phyloP scores from a whole-genome alignment of 257 asterid genomes.

The Fraxinus excelsior region DNA sequence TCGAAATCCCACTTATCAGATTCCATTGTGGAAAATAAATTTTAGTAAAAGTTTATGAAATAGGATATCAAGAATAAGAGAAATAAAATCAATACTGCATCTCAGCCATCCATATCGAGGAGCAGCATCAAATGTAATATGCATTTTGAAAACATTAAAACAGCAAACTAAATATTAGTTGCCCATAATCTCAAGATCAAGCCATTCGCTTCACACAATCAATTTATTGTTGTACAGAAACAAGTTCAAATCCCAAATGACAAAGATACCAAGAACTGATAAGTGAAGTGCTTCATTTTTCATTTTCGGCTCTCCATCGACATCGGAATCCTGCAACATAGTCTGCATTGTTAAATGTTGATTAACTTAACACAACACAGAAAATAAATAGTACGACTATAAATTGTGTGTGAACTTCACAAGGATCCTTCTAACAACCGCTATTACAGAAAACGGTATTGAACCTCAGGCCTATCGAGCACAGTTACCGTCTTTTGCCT shows the following conservation, averaged over 20 bases:
- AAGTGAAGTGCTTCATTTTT: background rate
- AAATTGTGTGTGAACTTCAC: background rate
- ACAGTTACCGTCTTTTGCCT: background rate
- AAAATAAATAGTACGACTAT: background rate
- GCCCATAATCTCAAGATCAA: background rate
- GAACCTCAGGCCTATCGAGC: background rate
- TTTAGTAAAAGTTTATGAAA: background rate
- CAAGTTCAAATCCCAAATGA: background rate
- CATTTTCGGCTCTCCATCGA: background rate
- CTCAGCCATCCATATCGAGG: background rate
- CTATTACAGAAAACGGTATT: background rate
- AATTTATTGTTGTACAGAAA: slow-evolving; percentile 1
- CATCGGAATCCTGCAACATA: background rate
- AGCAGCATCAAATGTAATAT: background rate
- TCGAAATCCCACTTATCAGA: too few relatives aligned
- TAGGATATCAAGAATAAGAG: background rate
- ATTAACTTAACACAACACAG: background rate
- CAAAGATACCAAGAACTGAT: background rate
- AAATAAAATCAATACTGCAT: background rate
- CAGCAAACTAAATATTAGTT: background rate
- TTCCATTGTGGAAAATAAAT: too few relatives aligned
- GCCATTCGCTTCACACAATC: background rate
- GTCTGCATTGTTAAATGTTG: background rate
- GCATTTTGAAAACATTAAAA: background rate
- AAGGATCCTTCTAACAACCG: background rate